Evolutionary conservation across 192 early-diverging fungal species (phyloP).

Genomic region (Obelidium mucronatum): DNA sequence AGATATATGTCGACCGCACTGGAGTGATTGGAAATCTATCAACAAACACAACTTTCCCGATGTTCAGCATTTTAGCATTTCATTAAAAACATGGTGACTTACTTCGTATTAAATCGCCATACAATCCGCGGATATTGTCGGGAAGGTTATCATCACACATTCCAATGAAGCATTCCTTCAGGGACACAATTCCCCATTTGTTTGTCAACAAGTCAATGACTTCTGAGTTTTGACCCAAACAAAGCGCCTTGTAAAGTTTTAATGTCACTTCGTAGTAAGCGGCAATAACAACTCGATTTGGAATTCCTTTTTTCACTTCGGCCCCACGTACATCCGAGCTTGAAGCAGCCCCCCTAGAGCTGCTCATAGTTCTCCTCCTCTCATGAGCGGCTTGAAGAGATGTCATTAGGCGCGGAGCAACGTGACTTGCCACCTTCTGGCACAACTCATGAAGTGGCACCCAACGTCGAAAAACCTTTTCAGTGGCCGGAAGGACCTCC

Average conservation of each 20-base stretch:
- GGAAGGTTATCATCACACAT: conserved; percentile 37
- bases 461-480: conserved; percentile 25
- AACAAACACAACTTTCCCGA: conserved; percentile 31
- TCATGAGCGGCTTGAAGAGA: neutral
- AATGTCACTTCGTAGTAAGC: conserved; percentile 37
- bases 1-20: conserved; percentile 25
- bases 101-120: conserved; percentile 45
- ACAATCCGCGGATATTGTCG: conserved; percentile 27
- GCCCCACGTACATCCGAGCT: neutral
- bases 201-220: conserved; percentile 27
- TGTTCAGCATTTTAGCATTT: neutral
- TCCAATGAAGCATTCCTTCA: conserved; percentile 36
- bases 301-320: conserved; percentile 5
- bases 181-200: conserved; percentile 20
- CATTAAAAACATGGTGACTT: conserved; percentile 4
- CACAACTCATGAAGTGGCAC: conserved; percentile 35
- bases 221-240: conserved; percentile 33
- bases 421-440: neutral
- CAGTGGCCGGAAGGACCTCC: conserved; percentile 29
- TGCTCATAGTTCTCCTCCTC: conserved; percentile 28
- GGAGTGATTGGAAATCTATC: conserved; percentile 36
- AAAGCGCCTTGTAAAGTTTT: conserved; percentile 43
- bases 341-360: neutral
- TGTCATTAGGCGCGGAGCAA: neutral
- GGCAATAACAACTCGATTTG: conserved; percentile 12